Percentiles rank a stretch among this genome's conserved stretches.
These are phyloP conservation scores for Beta lomatogona DNA, from an alignment of 179 eudicot species.

Conservation along the genomic window DNA sequence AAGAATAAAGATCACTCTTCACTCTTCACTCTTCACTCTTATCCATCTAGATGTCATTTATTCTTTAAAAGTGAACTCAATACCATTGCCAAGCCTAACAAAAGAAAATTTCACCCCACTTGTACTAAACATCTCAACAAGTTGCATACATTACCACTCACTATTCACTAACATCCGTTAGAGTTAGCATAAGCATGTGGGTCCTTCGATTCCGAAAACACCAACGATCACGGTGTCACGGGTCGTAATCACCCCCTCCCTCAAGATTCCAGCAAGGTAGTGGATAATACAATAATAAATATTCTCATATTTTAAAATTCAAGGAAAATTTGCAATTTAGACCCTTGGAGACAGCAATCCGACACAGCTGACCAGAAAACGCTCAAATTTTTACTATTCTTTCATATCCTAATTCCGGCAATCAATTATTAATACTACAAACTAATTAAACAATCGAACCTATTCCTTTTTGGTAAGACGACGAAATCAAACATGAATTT, in stretches of 20 bases:
- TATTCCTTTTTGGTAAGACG: slow-evolving; percentile 6
- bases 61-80: slow-evolving; percentile 1
- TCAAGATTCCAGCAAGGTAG: background rate
- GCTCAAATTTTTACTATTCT: background rate
- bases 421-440: slow-evolving; percentile 11
- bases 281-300: background rate
- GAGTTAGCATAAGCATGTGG: background rate
- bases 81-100: background rate
- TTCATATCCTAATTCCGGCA: background rate
- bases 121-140: slow-evolving; percentile 10
- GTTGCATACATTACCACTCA: background rate
- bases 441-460: background rate
- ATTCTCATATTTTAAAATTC: background rate
- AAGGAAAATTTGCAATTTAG: background rate
- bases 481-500: background rate
- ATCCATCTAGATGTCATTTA: background rate
- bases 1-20: slow-evolving; percentile 4
- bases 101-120: slow-evolving; percentile 3
- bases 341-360: background rate
- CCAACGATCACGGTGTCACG: background rate
- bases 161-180: background rate
- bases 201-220: background rate
- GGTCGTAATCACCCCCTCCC: background rate
- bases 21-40: background rate
- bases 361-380: background rate